Evolutionary conservation across 208 protist species (phyloP).

Genomic region (Tritrichomonas foetus): DNA sequence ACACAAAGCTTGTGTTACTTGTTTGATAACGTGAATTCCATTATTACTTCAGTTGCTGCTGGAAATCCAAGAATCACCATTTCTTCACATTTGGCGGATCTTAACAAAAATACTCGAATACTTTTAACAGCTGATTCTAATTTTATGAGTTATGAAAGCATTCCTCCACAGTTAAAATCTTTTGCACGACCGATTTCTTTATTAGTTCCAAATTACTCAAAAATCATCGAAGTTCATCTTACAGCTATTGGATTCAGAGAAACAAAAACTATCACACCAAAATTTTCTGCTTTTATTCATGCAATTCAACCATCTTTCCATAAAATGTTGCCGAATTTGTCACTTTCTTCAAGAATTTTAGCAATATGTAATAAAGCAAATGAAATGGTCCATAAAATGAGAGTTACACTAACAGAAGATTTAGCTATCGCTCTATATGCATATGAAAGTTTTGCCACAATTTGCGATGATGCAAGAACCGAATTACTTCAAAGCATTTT

Average conservation of each 20-base stretch:
- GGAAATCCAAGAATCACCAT: slow-evolving; percentile 6
- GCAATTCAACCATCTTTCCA: neutral
- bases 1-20: neutral
- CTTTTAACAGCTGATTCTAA: neutral
- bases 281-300: neutral
- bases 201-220: neutral
- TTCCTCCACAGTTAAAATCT: neutral
- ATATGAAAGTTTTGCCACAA: neutral
- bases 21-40: neutral
- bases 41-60: neutral
- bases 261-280: neutral
- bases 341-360: no score
- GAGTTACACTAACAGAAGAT: neutral
- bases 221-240: neutral
- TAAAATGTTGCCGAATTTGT: neutral
- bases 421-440: neutral
- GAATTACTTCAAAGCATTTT: neutral
- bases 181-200: neutral
- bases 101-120: neutral
- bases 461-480: neutral
- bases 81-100: no score
- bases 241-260: neutral
- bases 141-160: neutral
- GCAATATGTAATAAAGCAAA: neutral
- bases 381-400: neutral